These are phyloP conservation scores for Solanum chacoense DNA, from an alignment of 305 asterid species.

Conservation along the genomic window DNA sequence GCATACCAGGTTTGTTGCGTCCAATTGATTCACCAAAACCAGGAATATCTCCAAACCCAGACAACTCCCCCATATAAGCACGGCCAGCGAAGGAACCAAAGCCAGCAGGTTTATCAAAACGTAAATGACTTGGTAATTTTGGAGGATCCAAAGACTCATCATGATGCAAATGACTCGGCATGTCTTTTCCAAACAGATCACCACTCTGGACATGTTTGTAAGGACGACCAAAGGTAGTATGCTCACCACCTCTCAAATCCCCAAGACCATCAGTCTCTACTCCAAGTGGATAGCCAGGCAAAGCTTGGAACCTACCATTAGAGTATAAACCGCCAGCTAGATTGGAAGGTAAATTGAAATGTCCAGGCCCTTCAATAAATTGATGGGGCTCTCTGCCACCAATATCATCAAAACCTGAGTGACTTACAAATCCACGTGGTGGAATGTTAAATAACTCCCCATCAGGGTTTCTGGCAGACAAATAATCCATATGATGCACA, in stretches of 20 bases:
- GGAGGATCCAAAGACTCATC: slow-evolving; percentile 43
- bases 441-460: slow-evolving; percentile 44
- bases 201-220: slow-evolving; percentile 30
- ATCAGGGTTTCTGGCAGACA: slow-evolving; percentile 39
- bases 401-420: slow-evolving; percentile 29
- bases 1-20: slow-evolving; percentile 32
- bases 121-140: slow-evolving; percentile 32
- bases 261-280: slow-evolving; percentile 46
- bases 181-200: slow-evolving; percentile 43
- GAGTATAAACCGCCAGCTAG: slow-evolving; percentile 37
- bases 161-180: slow-evolving; percentile 33
- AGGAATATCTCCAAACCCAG: slow-evolving; percentile 35
- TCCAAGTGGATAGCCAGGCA: slow-evolving; percentile 44
- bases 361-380: slow-evolving; percentile 55
- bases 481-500: slow-evolving; percentile 32
- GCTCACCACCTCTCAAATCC: slow-evolving; percentile 49
- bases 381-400: slow-evolving; percentile 42
- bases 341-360: slow-evolving; percentile 36
- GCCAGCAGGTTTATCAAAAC: slow-evolving; percentile 34
- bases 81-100: slow-evolving; percentile 46
- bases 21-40: slow-evolving; percentile 36
- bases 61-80: slow-evolving; percentile 30
- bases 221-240: slow-evolving; percentile 29
- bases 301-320: slow-evolving; percentile 41
- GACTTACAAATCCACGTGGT: slow-evolving; percentile 37